Conservation (phyloP, 805 yeast genomes). For the Suhomyces prunicola region DNA sequence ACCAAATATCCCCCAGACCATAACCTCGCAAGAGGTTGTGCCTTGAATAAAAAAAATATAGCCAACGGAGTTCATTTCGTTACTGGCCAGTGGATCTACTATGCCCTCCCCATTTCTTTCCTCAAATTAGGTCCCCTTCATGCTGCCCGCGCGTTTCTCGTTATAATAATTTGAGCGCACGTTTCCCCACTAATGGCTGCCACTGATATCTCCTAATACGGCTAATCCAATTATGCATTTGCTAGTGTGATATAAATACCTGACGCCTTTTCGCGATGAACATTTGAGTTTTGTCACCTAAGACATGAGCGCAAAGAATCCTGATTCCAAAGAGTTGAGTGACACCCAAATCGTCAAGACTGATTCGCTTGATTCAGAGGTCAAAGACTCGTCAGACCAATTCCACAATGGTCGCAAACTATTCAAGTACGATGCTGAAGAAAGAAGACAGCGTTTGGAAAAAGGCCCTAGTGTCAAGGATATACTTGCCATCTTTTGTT, state of each 20-base stretch:
- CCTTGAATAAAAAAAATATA: too few species aligned
- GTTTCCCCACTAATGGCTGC: background rate
- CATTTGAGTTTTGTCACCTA: background rate
- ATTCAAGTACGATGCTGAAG: slow-evolving; percentile 32
- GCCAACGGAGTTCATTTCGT: background rate
- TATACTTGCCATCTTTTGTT: slow-evolving; percentile 50
- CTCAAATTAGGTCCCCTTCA: background rate
- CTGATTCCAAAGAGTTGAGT: background rate
- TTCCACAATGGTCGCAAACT: slow-evolving; percentile 7
- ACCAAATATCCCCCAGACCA: background rate
- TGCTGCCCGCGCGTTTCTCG: background rate
- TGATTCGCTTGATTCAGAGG: slow-evolving; percentile 1
- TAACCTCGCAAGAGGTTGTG: background rate
- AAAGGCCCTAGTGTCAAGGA: slow-evolving; percentile 27
- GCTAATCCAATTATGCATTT: background rate
- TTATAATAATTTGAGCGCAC: background rate
- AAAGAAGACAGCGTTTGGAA: slow-evolving; percentile 26
- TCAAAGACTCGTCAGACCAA: background rate
- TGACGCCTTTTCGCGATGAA: background rate
- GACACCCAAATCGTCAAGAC: background rate
- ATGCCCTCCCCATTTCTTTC: background rate
- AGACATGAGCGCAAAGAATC: background rate
- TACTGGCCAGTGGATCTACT: background rate
- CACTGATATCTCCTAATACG: background rate
- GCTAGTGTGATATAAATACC: background rate